Evolutionary conservation across 805 yeast species (phyloP).

Genomic region (Candida insectalens): DNA sequence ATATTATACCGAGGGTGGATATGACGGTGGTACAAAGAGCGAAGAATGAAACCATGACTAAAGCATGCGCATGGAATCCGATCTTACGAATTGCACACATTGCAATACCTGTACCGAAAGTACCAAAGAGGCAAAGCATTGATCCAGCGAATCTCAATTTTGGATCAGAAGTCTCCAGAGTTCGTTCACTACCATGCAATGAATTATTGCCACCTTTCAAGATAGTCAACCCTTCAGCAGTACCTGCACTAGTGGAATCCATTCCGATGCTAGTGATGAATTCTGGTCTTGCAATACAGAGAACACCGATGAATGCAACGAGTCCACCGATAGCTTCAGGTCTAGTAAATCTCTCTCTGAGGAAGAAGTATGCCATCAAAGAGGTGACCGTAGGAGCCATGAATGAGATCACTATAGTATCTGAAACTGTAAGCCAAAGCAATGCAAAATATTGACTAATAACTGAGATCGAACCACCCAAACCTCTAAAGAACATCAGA

Average conservation of each 20-base stretch:
- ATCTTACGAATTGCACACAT: constrained; percentile 65
- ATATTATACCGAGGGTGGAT: constrained; percentile 39
- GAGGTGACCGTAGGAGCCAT: constrained; percentile 72
- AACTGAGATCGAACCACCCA: constrained; percentile 72
- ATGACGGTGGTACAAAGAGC: constrained; percentile 51
- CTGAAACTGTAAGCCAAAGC: constrained; percentile 65
- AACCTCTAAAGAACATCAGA: constrained; percentile 50
- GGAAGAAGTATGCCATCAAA: constrained; percentile 54
- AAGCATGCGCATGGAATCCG: constrained; percentile 72
- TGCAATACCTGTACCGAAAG: constrained; percentile 59
- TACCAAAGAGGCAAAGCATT: constrained; percentile 53
- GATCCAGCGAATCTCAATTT: constrained; percentile 49
- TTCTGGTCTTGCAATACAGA: constrained; percentile 73
- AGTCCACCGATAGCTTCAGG: constrained; percentile 63
- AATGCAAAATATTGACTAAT: constrained; percentile 70
- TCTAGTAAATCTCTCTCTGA: constrained; percentile 57
- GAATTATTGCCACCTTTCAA: constrained; percentile 9
- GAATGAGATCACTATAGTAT: constrained; percentile 74
- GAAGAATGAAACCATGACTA: constrained; percentile 70
- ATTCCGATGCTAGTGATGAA: constrained; percentile 28
- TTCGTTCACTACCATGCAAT: neutral
- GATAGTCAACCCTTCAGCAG: constrained; percentile 21
- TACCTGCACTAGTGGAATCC: constrained; percentile 1
- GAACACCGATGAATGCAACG: constrained; percentile 64
- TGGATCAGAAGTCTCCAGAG: constrained; percentile 39